phyloP scores from a whole-genome alignment of 371 early-diverging fungal species.

The Mortierella sp. region DNA sequence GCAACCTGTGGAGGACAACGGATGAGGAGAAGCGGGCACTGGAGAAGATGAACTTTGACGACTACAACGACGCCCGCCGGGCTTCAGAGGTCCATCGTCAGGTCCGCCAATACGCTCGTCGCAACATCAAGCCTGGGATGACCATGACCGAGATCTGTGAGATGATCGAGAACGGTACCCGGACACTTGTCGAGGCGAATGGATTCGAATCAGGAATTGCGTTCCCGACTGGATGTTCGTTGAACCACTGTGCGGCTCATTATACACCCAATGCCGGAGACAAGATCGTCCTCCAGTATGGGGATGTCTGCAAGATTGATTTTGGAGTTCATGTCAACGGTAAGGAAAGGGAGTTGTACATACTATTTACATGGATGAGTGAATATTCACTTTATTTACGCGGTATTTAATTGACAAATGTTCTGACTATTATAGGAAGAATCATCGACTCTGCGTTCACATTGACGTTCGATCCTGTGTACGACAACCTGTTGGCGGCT shows the following conservation, averaged over 20 bases:
- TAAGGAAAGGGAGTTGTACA: too few species aligned
- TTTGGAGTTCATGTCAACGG: conserved; percentile 99
- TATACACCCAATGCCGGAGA: conserved; percentile 99
- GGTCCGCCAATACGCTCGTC: conserved; percentile 89
- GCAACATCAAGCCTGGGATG: conserved; percentile 97
- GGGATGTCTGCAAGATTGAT: conserved; percentile 99
- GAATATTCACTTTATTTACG: background rate
- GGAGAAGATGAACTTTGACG: conserved; percentile 73
- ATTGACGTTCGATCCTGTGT: conserved; percentile 94
- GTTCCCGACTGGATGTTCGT: conserved; percentile 99
- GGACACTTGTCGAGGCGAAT: conserved; percentile 91
- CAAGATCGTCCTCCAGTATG: conserved; percentile 88
- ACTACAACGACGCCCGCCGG: conserved; percentile 87
- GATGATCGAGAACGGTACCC: conserved; percentile 96
- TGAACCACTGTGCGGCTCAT: conserved; percentile 99
- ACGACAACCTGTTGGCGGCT: conserved; percentile 91
- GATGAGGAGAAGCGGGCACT: conserved; percentile 84
- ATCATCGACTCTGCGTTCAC: conserved; percentile 99
- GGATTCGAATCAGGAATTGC: conserved; percentile 95
- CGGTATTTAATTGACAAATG: background rate
- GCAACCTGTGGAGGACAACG: conserved; percentile 82
- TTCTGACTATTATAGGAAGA: conserved; percentile 63
- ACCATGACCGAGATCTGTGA: conserved; percentile 95
- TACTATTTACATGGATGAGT: too few species aligned
- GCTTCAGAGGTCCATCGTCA: conserved; percentile 96